Percentiles rank a stretch among this genome's conserved stretches.
Conservation (phyloP, 2,329 filamentous ascomycete genomes). For the Fusarium luffae region DNA sequence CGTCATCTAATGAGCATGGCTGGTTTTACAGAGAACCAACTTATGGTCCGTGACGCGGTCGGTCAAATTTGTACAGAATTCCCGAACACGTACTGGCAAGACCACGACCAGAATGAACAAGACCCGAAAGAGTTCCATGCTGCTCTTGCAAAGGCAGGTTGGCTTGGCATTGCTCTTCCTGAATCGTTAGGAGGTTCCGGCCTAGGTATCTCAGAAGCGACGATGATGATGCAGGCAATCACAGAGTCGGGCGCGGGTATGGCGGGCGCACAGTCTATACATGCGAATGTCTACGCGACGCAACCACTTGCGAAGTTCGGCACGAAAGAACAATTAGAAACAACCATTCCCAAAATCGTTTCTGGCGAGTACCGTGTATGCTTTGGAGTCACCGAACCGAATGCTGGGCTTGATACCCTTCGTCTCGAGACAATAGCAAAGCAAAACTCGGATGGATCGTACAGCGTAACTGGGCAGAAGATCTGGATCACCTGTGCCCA, state of each 20-base stretch:
- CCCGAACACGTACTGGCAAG: constrained; percentile 80
- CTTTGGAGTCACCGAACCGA: constrained; percentile 87
- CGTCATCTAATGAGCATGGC: constrained; percentile 74
- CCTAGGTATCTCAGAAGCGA: constrained; percentile 82
- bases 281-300: constrained; percentile 78
- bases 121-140: constrained; percentile 82
- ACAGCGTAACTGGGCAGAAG: constrained; percentile 80
- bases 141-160: constrained; percentile 78
- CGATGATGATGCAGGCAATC: constrained; percentile 87
- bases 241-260: constrained; percentile 83
- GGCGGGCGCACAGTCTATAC: constrained; percentile 72
- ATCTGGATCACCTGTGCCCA: constrained; percentile 92
- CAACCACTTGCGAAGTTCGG: constrained; percentile 81
- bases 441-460: constrained; percentile 65
- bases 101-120: constrained; percentile 74
- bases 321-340: constrained; percentile 69
- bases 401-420: constrained; percentile 82
- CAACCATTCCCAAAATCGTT: constrained; percentile 76
- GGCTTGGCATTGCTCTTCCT: constrained; percentile 83
- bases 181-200: constrained; percentile 79
- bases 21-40: constrained; percentile 77
- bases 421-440: constrained; percentile 73
- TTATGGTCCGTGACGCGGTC: constrained; percentile 78
- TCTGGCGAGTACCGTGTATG: constrained; percentile 77
- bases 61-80: constrained; percentile 75